Evolutionary conservation across 805 yeast species (phyloP).

Genomic region (Wickerhamiella sorbophila): DNA sequence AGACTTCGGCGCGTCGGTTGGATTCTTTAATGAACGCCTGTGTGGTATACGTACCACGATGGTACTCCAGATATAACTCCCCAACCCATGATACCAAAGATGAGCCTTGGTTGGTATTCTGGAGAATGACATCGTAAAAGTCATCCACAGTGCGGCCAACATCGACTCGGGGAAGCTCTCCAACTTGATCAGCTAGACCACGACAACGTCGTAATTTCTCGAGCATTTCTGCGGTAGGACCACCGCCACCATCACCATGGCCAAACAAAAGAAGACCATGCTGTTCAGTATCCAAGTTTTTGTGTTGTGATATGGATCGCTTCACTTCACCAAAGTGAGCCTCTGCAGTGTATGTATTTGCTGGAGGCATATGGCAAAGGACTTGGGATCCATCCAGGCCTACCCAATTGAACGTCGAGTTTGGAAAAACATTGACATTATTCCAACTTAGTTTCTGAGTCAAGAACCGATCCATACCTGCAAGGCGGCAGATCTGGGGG

Average conservation of each 20-base stretch:
- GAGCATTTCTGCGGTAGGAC: slow-evolving; percentile 86
- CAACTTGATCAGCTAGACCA: slow-evolving; percentile 64
- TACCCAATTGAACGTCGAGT: slow-evolving; percentile 87
- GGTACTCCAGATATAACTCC: slow-evolving; percentile 86
- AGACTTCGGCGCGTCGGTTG: slow-evolving; percentile 62
- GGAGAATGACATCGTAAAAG: slow-evolving; percentile 54
- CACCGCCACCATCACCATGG: slow-evolving; percentile 98
- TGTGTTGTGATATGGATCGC: slow-evolving; percentile 66
- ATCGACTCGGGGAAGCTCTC: slow-evolving; percentile 57
- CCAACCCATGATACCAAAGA: slow-evolving; percentile 81
- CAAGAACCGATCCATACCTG: slow-evolving; percentile 69
- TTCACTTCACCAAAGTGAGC: slow-evolving; percentile 89
- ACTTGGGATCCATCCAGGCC: slow-evolving; percentile 91
- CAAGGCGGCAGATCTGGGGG: slow-evolving; percentile 82
- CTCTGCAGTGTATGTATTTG: slow-evolving; percentile 83
- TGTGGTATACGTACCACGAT: slow-evolving; percentile 92
- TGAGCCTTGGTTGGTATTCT: slow-evolving; percentile 48
- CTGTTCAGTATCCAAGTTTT: slow-evolving; percentile 66
- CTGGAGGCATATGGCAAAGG: slow-evolving; percentile 95
- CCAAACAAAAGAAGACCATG: slow-evolving; percentile 76
- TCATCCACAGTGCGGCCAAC: slow-evolving; percentile 68
- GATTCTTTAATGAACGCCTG: slow-evolving; percentile 76
- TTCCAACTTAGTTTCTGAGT: slow-evolving; percentile 96
- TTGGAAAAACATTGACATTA: slow-evolving; percentile 81
- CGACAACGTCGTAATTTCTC: slow-evolving; percentile 86